Percentiles rank a stretch among this genome's conserved stretches.
Evolutionary conservation across 805 yeast genomes (phyloP).

Genomic region (Kockiozyma suomiensis): DNA sequence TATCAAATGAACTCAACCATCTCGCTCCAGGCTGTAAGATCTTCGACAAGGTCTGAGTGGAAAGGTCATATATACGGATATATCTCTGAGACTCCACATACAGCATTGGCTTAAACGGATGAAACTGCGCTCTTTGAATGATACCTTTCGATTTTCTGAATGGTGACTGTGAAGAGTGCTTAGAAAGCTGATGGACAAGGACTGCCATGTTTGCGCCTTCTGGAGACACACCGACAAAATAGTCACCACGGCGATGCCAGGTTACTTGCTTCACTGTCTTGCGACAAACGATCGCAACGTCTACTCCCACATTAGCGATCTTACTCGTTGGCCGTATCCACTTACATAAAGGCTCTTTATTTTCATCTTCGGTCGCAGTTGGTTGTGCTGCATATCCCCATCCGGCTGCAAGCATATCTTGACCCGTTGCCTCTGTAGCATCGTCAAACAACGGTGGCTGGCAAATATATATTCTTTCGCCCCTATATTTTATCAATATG

Average conservation of each 20-base stretch:
- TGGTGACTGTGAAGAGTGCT: slow-evolving; percentile 94
- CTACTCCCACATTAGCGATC: slow-evolving; percentile 64
- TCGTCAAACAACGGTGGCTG: slow-evolving; percentile 93
- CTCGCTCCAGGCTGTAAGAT: slow-evolving; percentile 93
- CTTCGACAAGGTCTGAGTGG: slow-evolving; percentile 80
- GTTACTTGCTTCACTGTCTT: slow-evolving; percentile 75
- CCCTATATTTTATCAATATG: slow-evolving; percentile 41
- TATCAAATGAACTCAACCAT: slow-evolving; percentile 88
- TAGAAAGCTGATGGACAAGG: slow-evolving; percentile 89
- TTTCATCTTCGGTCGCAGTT: slow-evolving; percentile 40
- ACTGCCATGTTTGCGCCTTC: slow-evolving; percentile 87
- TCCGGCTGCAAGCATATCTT: slow-evolving; percentile 79
- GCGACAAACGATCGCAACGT: slow-evolving; percentile 66
- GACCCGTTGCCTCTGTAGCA: slow-evolving; percentile 79
- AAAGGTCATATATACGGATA: slow-evolving; percentile 84
- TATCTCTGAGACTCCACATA: slow-evolving; percentile 88
- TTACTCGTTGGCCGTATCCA: slow-evolving; percentile 60
- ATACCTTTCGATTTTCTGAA: slow-evolving; percentile 91
- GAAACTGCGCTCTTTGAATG: slow-evolving; percentile 94
- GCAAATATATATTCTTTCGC: slow-evolving; percentile 72
- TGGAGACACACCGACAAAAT: slow-evolving; percentile 95
- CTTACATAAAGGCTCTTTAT: slow-evolving; percentile 58
- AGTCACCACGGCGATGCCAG: slow-evolving; percentile 98
- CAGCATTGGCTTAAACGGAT: slow-evolving; percentile 91
- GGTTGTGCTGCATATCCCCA: slow-evolving; percentile 73